Base-by-base conservation (phyloP, 1,139 yeast genomes). In the Geotrichum phurueaensis region DNA sequence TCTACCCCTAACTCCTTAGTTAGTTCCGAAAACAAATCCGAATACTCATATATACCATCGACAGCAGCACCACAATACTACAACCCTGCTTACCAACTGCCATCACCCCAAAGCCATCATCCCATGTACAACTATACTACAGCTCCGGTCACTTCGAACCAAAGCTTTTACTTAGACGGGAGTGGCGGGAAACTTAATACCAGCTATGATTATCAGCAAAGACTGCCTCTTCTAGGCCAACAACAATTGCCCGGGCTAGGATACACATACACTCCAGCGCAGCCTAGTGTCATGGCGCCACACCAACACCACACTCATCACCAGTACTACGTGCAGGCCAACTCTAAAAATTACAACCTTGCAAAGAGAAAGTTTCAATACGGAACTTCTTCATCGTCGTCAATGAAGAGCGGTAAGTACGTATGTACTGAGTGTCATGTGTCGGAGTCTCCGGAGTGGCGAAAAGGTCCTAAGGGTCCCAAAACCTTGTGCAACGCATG, bases 371-470 rank as follows among this genome's bases (percentile, higher is more conserved):
- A 53, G 43, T 57, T 56, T 6, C 51, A 54, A 22, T 53, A 53
- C 52, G 60, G 60, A 33, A 45, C 50, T 3, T 23, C 48, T n/a
- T 20, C 45, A 31, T 13, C 20, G 49, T 52, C 25, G 18, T 50
- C 51, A 45, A 22, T 33, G 33, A 23, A 27, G 5, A 45, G 58
- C 33, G 53, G 53, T 12, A 61, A 58, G 20, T 60, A 61, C 22
- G 53, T 61, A n/a, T 73, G 76, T 63, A 60, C 68, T 18, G 79
- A 77, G 64, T 84, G 89, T 69, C 87, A 86, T n/a, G 82, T 84
- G 29, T 81, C 83, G 3, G 85, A 83, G 66, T 82, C 86, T 4
- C 87, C 87, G 4, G 87, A 84, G 67, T 84, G 88, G 88, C 76
- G 88, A 65, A 76, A 84, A 65, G 88, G 88, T 1, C 88, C 87